Evolutionary conservation across 805 yeast genomes (phyloP).

Genomic region (Yarrowia sp.): DNA sequence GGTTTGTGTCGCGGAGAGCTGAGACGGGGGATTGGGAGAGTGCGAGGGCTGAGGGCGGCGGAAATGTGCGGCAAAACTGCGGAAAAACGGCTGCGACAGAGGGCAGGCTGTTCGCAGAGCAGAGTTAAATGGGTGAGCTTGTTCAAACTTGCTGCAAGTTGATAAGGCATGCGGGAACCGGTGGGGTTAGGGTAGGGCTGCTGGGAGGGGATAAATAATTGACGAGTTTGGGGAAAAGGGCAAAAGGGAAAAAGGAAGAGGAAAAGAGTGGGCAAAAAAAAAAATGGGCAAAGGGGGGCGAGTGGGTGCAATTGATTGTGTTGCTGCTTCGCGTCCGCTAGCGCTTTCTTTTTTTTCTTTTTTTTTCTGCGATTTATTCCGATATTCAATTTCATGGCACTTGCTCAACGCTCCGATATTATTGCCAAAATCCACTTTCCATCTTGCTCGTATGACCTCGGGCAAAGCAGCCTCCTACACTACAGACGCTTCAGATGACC

Average conservation of each 20-base stretch:
- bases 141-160: constrained; percentile 22
- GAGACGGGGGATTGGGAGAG: too few species aligned
- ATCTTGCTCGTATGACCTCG: background rate
- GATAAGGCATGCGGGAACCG: constrained; percentile 17
- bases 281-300: background rate
- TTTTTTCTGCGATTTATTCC: background rate
- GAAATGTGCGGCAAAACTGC: too few species aligned
- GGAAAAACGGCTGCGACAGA: too few species aligned
- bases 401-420: too few species aligned
- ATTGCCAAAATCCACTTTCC: too few species aligned
- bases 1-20: too few species aligned
- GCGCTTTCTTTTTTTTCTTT: background rate
- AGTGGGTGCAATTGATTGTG: too few species aligned
- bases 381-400: too few species aligned
- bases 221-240: background rate
- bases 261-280: background rate
- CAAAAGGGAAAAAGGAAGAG: background rate
- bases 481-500: too few species aligned
- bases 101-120: background rate
- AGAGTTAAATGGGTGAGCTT: constrained; percentile 24
- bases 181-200: background rate
- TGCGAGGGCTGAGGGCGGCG: too few species aligned
- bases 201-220: background rate
- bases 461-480: too few species aligned
- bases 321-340: too few species aligned